Base-by-base conservation (phyloP, 208 protist species). In the Wallacemonas collosoma region DNA sequence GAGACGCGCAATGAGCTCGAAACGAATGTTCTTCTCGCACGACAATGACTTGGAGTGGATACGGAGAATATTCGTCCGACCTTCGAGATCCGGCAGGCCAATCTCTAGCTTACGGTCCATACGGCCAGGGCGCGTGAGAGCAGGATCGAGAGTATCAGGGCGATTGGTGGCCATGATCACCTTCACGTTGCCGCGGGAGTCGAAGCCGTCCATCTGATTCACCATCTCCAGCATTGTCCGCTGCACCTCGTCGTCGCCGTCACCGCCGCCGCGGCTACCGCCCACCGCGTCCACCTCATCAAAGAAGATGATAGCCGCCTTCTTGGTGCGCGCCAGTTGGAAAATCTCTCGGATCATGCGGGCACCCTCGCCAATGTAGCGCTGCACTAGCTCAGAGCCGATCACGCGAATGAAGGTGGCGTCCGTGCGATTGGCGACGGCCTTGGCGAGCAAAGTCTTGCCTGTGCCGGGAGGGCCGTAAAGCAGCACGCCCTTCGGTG, bases 161-260 rank as follows among this genome's bases (percentile, higher is more conserved):
- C 98, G 88, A 88, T 99, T 99, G 51, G 99, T 99, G 3, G 99
- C 99, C 99, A 99, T 99, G n/a, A 99, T 91, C 4, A 99, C 99
- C 81, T 99, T 99, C 75, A 99, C 97, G 79, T 99, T 99, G 38
- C 98, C 98, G 47, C 98, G 92, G 3, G 98, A 90, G 70, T 99
- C 99, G 75, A 99, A 99, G 66, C 99, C 99, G 89, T 99, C 99
- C 76, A 99, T 97, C 83, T 99, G 99, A 81, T 99, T 99, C 60
- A 99, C 98, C 67, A 99, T 98, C 83, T 99, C 99, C 7, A 99
- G 85, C 98, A 99, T 99, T 7, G 99, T 99, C 50, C 99, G 90
- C 82, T 99, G 98, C 17, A 99, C 99, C 82, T 99, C 99, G 73
- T 99, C 99, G 76, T 99, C 99, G 64, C 98, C 98, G 72, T 93